phyloP scores from a whole-genome alignment of 2,329 filamentous ascomycete species.

The Pyrenochaeta sp. region DNA sequence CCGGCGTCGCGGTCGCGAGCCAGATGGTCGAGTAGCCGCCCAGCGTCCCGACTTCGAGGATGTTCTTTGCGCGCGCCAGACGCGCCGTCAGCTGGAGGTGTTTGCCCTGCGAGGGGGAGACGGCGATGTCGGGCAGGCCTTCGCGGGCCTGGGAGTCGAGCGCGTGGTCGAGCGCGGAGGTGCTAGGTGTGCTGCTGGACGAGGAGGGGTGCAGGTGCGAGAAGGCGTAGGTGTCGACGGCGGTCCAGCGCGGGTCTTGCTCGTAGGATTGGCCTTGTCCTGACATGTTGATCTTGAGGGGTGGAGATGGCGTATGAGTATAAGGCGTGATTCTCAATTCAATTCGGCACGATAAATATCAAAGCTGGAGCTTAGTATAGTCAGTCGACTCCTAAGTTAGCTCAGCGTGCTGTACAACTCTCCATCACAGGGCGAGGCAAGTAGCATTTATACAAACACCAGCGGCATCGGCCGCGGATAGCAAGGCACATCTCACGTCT shows the following conservation, averaged over 20 bases:
- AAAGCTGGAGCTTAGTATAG: slow-evolving; percentile 1
- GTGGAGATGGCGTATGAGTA: neutral
- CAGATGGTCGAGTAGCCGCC: slow-evolving; percentile 64
- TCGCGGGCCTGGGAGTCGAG: slow-evolving; percentile 25
- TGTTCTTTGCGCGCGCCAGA: slow-evolving; percentile 33
- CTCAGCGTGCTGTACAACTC: no score
- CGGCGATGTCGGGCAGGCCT: slow-evolving; percentile 46
- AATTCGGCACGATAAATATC: neutral
- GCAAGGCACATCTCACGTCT: neutral
- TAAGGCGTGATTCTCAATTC: neutral
- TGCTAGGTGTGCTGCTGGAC: slow-evolving; percentile 31
- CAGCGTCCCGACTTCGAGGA: slow-evolving; percentile 64
- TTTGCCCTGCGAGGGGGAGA: slow-evolving; percentile 44
- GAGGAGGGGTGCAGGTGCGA: slow-evolving; percentile 43
- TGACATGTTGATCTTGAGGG: slow-evolving; percentile 16
- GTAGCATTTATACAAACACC: slow-evolving; percentile 13
- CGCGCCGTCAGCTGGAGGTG: slow-evolving; percentile 43
- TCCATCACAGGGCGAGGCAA: neutral
- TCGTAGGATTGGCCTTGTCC: slow-evolving; percentile 30
- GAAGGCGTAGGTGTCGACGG: slow-evolving; percentile 49
- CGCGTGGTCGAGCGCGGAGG: slow-evolving; percentile 33
- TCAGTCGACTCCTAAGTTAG: slow-evolving; percentile 1
- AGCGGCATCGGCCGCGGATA: neutral
- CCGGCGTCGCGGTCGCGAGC: slow-evolving; percentile 53
- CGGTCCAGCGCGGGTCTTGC: slow-evolving; percentile 47